Evolutionary conservation across 1,139 yeast species (phyloP).

Genomic region (Blastobotrys niveus): DNA sequence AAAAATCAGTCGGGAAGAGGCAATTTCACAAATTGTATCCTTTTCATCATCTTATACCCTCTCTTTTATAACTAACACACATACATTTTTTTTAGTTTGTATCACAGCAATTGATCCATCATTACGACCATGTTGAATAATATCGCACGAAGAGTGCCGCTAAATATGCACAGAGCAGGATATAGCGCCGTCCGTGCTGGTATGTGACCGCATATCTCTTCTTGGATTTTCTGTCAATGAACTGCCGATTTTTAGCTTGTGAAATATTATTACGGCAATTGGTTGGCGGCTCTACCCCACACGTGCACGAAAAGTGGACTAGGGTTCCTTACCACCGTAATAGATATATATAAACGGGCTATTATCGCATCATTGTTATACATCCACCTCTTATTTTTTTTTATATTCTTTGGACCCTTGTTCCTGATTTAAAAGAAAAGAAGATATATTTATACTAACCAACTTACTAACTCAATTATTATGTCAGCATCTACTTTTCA

Average conservation of each 20-base stretch:
- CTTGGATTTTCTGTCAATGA: too few species aligned
- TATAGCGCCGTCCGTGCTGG: constrained; percentile 8
- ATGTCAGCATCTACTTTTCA: constrained; percentile 17
- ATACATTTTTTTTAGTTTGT: too few species aligned
- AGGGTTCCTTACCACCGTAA: neutral
- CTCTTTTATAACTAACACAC: neutral
- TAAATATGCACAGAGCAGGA: too few species aligned
- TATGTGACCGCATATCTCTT: constrained; percentile 1
- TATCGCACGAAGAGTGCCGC: constrained; percentile 5
- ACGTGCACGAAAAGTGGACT: too few species aligned
- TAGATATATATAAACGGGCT: neutral
- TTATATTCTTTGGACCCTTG: too few species aligned
- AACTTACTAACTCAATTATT: constrained; percentile 1
- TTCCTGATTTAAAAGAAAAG: too few species aligned
- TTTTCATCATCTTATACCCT: neutral
- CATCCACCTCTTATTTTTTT: neutral
- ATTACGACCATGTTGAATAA: neutral
- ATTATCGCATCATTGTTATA: neutral
- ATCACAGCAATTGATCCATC: too few species aligned
- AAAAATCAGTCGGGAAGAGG: neutral
- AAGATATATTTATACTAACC: neutral
- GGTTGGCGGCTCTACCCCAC: neutral
- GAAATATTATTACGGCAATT: too few species aligned
- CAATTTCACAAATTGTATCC: neutral
- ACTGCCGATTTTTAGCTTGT: too few species aligned